These are phyloP conservation scores for Pseudogymnoascus sp. DNA, from an alignment of 2,329 filamentous ascomycete species.

Conservation along the genomic window DNA sequence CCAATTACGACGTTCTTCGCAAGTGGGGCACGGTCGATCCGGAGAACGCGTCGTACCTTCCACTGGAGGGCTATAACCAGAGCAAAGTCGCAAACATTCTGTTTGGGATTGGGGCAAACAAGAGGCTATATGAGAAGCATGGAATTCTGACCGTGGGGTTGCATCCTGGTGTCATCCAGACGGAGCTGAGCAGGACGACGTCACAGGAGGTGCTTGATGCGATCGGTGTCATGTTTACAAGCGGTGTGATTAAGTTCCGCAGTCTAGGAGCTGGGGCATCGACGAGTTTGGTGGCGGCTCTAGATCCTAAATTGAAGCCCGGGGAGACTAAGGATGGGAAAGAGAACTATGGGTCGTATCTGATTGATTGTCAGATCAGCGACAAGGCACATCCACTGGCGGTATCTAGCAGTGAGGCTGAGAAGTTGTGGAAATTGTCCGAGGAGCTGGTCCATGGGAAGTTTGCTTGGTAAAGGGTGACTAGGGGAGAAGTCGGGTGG, in stretches of 20 bases:
- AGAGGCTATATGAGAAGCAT: conserved; percentile 19
- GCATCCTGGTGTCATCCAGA: conserved; percentile 16
- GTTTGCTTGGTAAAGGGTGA: conserved; percentile 29
- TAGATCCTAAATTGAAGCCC: conserved; percentile 28
- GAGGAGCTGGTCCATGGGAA: conserved; percentile 37
- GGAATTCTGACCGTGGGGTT: neutral
- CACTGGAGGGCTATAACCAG: conserved; percentile 28
- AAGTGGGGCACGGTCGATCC: conserved; percentile 20
- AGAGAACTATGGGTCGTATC: conserved; percentile 27
- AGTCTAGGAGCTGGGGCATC: conserved; percentile 21
- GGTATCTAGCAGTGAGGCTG: conserved; percentile 28
- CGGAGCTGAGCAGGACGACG: conserved; percentile 24
- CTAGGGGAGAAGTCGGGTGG: too few relatives aligned
- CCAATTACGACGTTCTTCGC: conserved; percentile 19
- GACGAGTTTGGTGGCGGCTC: conserved; percentile 31
- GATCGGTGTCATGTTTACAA: conserved; percentile 6
- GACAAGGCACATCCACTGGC: conserved; percentile 18
- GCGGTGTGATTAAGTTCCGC: conserved; percentile 12
- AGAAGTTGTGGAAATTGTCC: conserved; percentile 38
- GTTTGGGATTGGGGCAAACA: conserved; percentile 24
- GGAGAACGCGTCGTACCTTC: conserved; percentile 25
- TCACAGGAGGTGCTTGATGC: conserved; percentile 23
- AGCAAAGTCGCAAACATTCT: conserved; percentile 31
- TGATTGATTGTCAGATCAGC: conserved; percentile 28
- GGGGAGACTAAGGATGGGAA: conserved; percentile 18